A percentile compares a stretch with the other conserved stretches of the same genome.
phyloP scores from a whole-genome alignment of 2,329 filamentous ascomycete genomes.

The Coniochaeta hoffmannii region DNA sequence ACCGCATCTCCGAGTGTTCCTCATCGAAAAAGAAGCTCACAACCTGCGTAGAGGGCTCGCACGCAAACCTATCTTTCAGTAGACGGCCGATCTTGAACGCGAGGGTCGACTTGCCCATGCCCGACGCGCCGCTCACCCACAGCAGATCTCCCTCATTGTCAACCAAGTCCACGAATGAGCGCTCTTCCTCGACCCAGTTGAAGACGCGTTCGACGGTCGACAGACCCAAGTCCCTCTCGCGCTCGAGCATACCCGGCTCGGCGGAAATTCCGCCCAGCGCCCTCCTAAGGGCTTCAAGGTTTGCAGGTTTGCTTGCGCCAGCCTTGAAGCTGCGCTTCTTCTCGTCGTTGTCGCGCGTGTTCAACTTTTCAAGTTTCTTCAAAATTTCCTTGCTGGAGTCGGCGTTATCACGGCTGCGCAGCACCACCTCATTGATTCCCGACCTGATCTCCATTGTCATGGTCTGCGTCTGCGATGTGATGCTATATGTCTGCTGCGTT shows the following conservation, averaged over 20 bases:
- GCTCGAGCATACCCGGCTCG: background rate
- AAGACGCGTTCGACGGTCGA: background rate
- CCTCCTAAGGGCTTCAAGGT: background rate
- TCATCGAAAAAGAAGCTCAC: constrained; percentile 6
- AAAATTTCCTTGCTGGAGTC: background rate
- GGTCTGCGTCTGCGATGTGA: no score
- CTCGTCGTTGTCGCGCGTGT: background rate
- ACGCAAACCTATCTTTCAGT: constrained; percentile 40
- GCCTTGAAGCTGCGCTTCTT: background rate
- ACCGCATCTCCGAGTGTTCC: background rate
- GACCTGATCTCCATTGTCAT: background rate
- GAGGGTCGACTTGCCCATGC: constrained; percentile 96
- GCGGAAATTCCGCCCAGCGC: background rate
- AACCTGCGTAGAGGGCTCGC: background rate
- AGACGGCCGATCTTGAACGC: constrained; percentile 95
- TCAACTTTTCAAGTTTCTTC: background rate
- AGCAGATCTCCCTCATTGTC: background rate
- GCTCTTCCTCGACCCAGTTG: background rate
- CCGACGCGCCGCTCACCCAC: constrained; percentile 64
- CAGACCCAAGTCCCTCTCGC: background rate
- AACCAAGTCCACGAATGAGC: background rate
- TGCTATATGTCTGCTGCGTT: background rate
- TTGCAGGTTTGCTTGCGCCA: background rate
- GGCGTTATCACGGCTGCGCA: background rate
- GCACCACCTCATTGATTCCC: background rate